Conservation (phyloP, 371 early-diverging fungal species). For the Mucor mucedo region DNA sequence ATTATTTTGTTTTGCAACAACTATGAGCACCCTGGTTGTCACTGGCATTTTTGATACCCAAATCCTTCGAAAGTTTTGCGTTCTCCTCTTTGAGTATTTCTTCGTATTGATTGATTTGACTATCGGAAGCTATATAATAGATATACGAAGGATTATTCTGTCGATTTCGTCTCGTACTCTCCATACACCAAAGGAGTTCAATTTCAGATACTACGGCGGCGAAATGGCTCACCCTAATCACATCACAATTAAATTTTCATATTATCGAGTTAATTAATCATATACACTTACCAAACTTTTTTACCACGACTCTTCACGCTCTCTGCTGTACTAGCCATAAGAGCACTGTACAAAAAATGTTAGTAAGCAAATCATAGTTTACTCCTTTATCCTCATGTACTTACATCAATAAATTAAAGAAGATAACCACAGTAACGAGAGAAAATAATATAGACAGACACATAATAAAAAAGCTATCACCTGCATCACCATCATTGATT, state of each 20-base stretch:
- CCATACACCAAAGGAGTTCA: conserved; percentile 14
- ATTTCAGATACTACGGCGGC: conserved; percentile 20
- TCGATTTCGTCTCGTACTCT: neutral
- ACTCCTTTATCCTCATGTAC: neutral
- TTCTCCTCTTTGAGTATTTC: neutral
- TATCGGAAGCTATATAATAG: conserved; percentile 10
- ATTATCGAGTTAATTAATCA: neutral
- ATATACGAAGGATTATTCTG: conserved; percentile 19
- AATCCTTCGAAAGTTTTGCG: neutral
- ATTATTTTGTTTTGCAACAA: too few species aligned
- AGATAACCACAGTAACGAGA: conserved; percentile 11
- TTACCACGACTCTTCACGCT: conserved; percentile 10
- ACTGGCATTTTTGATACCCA: neutral
- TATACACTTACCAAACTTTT: conserved; percentile 14
- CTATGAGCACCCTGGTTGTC: too few species aligned
- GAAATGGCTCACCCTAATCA: conserved; percentile 14
- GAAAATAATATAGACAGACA: conserved; percentile 12
- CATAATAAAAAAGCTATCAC: conserved; percentile 5
- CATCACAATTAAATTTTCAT: neutral
- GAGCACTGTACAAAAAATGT: conserved; percentile 2
- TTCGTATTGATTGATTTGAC: neutral
- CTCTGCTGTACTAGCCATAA: conserved; percentile 23
- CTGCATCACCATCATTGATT: conserved; percentile 1
- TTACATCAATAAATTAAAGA: conserved; percentile 22
- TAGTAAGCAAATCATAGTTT: neutral